Evolutionary conservation across 1,284 basidiomycete species (phyloP), one percentile per base, ranked within the genome.

Genomic region (Ceratobasidium sp.): DNA sequence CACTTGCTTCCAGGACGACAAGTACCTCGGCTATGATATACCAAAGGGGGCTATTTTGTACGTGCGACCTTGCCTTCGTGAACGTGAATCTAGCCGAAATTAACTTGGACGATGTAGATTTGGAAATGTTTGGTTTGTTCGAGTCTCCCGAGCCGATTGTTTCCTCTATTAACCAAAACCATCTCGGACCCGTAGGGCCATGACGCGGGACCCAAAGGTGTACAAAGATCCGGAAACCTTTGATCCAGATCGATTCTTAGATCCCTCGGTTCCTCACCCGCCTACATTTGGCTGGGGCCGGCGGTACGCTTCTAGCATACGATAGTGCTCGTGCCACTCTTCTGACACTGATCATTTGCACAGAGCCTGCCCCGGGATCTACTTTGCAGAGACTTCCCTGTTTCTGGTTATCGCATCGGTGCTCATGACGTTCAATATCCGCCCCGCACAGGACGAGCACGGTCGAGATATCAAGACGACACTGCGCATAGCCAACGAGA

Each of bases 161-260:
- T 25, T 38, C 17, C 20, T 22, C 20, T 10, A 38, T 2, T 13
- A 1, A 17, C 31, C 34, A 3, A 20, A 17, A 5, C 38, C 8
- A 8, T 17, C 17, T 17, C 8, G 10, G 42, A 22, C 27, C 5
- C 20, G n/a, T 27, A 69, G 68, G 68, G 68, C 68, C 17, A 69
- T 69, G 56, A 53, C 47, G 25, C 45, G 68, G 15, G 56, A 69
- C 25, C 56, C 60, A 31, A n/a, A 34, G 15, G 32, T 35, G 17
- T 69, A 47, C 34, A 32, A 32, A 12, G 29, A 62, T 31, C 56
- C 56, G 27, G 55, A 60, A 10, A 32, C 7, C 2, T 69, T 69
- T 22, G n/a, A 43, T 25, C 68, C 68, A 1, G 56, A 60, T n/a
- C 40, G 68, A n/a, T 69, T 60, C 49, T 38, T 69, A 7, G 60